Conservation (phyloP, 495 filamentous ascomycete genomes). For the Pyrenula massariospora region DNA sequence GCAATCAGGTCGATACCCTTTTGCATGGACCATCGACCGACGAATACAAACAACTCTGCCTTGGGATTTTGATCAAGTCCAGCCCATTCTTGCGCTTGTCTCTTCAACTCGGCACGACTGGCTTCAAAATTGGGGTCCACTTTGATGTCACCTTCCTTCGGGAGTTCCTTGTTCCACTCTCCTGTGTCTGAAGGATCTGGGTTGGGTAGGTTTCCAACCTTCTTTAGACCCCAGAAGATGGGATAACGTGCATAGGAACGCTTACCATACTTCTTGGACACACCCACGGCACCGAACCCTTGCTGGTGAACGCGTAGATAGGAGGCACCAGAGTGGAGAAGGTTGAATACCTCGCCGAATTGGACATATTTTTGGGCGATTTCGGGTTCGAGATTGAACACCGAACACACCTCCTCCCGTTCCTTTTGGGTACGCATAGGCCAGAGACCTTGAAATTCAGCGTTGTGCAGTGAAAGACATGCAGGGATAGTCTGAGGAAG, state of each 20-base stretch:
- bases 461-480: constrained; percentile 50
- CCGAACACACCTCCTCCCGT: constrained; percentile 54
- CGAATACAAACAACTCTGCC: constrained; percentile 67
- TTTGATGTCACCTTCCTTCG: constrained; percentile 36
- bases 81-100: constrained; percentile 70
- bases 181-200: constrained; percentile 66
- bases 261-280: constrained; percentile 65
- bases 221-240: constrained; percentile 65
- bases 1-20: constrained; percentile 72
- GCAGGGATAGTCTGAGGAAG: constrained; percentile 44
- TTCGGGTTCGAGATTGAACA: constrained; percentile 49
- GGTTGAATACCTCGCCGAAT: constrained; percentile 59
- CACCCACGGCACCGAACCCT: constrained; percentile 65
- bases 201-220: constrained; percentile 61
- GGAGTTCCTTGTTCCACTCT: constrained; percentile 48
- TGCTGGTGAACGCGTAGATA: constrained; percentile 66
- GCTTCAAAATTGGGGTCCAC: constrained; percentile 49
- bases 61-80: constrained; percentile 51
- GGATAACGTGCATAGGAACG: constrained; percentile 64
- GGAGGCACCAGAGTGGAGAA: constrained; percentile 61
- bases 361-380: constrained; percentile 35
- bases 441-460: constrained; percentile 66
- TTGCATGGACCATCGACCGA: constrained; percentile 70
- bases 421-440: constrained; percentile 61
- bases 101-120: constrained; percentile 41